phyloP scores from a whole-genome alignment of 768 basidiomycete genomes.

The Leccinum variicolor region DNA sequence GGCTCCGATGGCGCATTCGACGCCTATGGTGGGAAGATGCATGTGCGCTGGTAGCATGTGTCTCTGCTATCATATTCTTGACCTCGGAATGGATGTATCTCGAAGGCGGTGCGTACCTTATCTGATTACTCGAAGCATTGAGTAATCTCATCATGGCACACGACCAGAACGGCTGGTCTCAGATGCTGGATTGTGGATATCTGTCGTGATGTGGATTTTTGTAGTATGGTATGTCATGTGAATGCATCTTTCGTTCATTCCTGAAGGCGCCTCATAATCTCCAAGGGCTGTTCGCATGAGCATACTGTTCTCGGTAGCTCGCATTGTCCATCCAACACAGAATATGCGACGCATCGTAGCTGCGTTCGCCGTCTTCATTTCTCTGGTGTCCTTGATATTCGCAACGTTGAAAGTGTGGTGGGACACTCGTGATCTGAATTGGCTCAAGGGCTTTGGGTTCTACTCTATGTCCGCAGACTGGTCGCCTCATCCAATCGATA shows the following conservation, averaged over 20 bases:
- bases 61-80: constrained; percentile 6
- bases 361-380: constrained; percentile 7
- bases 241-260: not conserved
- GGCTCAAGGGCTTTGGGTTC: not conserved
- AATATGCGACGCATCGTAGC: constrained; percentile 7
- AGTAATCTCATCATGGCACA: not conserved
- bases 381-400: constrained; percentile 5
- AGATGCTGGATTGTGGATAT: constrained; percentile 14
- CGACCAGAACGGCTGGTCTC: constrained; percentile 4
- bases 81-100: constrained; percentile 12
- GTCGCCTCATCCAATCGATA: constrained; percentile 4
- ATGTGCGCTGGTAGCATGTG: constrained; percentile 10
- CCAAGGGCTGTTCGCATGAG: constrained; percentile 23
- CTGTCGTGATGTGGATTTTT: not conserved
- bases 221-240: constrained; percentile 17
- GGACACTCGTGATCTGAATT: not conserved
- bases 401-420: constrained; percentile 6
- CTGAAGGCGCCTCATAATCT: not conserved
- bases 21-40: constrained; percentile 25
- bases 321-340: constrained; percentile 13
- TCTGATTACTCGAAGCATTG: not conserved
- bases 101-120: constrained; percentile 14
- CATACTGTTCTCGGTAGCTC: constrained; percentile 19
- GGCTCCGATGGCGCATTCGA: constrained; percentile 14
- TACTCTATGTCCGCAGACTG: not conserved